These are phyloP conservation scores for Verticillium longisporum DNA, from an alignment of 2,329 filamentous ascomycete genomes.

Conservation along the genomic window DNA sequence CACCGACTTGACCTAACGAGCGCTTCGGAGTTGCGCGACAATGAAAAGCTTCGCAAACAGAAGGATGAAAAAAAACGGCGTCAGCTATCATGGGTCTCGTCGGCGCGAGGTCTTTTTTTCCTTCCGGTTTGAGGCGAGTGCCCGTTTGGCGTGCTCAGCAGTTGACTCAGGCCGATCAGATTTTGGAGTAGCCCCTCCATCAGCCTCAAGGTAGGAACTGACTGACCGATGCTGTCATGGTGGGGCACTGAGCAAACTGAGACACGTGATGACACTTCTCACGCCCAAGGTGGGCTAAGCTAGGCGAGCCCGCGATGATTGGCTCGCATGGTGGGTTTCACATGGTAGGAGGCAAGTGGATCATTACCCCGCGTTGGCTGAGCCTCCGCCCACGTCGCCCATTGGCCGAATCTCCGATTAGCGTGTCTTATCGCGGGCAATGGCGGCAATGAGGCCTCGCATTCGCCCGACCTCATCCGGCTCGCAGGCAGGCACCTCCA, in stretches of 20 bases:
- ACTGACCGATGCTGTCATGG: slow-evolving; percentile 3
- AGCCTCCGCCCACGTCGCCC: background rate
- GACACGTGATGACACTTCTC: slow-evolving; percentile 17
- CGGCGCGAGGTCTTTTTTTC: background rate
- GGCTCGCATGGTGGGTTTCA: background rate
- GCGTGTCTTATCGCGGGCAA: background rate
- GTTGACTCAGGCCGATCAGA: slow-evolving; percentile 4
- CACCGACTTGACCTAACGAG: background rate
- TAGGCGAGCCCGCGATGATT: background rate
- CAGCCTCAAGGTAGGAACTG: background rate
- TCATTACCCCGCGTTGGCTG: slow-evolving; percentile 1
- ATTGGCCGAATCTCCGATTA: background rate
- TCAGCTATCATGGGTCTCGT: background rate
- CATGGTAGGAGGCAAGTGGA: background rate
- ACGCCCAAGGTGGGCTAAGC: slow-evolving; percentile 1
- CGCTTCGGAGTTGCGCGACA: background rate
- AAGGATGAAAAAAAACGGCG: background rate
- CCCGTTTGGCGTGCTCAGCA: background rate
- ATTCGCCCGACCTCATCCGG: background rate
- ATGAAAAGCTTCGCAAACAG: background rate
- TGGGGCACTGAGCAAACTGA: background rate
- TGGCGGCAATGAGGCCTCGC: background rate
- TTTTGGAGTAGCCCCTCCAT: background rate
- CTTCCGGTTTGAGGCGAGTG: background rate
- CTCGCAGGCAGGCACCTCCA: background rate